Evolutionary conservation across 345 rosid species (phyloP).

Genomic region (Erucastrum elatum): DNA sequence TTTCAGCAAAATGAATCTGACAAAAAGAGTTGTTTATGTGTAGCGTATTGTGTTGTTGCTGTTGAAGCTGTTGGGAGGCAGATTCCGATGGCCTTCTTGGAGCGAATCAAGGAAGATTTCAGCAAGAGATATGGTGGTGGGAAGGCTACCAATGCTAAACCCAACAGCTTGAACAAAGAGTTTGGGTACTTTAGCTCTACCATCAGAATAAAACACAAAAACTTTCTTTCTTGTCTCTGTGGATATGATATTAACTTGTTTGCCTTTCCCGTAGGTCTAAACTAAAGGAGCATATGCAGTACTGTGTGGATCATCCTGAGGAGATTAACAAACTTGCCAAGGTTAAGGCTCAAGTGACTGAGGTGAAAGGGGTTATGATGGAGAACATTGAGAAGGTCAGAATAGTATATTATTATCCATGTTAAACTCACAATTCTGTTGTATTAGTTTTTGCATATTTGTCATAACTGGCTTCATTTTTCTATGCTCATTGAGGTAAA

Average conservation of each 20-base stretch:
- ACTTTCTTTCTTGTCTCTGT: neutral
- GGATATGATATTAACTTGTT: neutral
- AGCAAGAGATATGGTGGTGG: slow-evolving; percentile 86
- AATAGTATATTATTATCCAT: slow-evolving; percentile 2
- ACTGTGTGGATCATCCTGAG: slow-evolving; percentile 82
- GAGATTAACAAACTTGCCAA: slow-evolving; percentile 78
- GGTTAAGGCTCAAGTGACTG: slow-evolving; percentile 88
- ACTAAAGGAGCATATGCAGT: slow-evolving; percentile 87
- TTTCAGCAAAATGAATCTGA: neutral
- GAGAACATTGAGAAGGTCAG: slow-evolving; percentile 87
- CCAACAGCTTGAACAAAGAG: slow-evolving; percentile 77
- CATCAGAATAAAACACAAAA: neutral
- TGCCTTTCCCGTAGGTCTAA: slow-evolving; percentile 52
- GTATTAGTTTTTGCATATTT: neutral
- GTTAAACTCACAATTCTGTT: neutral
- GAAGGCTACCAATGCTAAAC: slow-evolving; percentile 73
- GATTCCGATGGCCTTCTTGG: slow-evolving; percentile 85
- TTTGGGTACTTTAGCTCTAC: slow-evolving; percentile 48
- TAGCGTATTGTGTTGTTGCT: slow-evolving; percentile 94
- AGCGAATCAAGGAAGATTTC: slow-evolving; percentile 80
- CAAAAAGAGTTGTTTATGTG: slow-evolving; percentile 5
- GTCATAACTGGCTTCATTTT: neutral
- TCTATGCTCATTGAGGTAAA: neutral
- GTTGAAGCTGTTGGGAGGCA: slow-evolving; percentile 85
- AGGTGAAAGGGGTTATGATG: slow-evolving; percentile 94